Evolutionary conservation across 1,284 basidiomycete genomes (phyloP).

Genomic region (Mycosarcoma maydis): DNA sequence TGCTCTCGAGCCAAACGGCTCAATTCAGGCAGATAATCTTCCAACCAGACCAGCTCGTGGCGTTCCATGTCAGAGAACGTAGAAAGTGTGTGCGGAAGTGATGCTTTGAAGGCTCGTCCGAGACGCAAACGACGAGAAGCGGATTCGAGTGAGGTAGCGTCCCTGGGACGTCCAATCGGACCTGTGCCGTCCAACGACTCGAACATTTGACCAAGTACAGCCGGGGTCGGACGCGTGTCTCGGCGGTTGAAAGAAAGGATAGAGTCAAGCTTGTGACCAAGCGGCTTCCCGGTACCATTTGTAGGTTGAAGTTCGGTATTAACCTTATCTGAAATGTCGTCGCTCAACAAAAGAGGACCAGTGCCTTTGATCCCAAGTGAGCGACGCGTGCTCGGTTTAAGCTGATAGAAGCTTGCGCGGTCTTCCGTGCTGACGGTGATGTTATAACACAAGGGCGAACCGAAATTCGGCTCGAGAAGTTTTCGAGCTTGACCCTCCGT

Average conservation of each 20-base stretch:
- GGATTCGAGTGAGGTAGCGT: slow-evolving; percentile 1
- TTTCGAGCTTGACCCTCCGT: slow-evolving; percentile 7
- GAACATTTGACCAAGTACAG: slow-evolving; percentile 7
- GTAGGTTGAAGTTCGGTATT: not conserved
- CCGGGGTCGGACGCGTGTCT: not conserved
- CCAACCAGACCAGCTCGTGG: slow-evolving; percentile 16
- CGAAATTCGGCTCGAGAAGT: not conserved
- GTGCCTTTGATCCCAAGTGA: slow-evolving; percentile 14
- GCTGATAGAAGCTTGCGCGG: slow-evolving; percentile 1
- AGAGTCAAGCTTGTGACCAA: not conserved
- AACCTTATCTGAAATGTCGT: not conserved
- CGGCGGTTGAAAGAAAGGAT: slow-evolving; percentile 4
- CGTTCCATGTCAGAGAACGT: slow-evolving; percentile 21
- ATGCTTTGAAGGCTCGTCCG: slow-evolving; percentile 16
- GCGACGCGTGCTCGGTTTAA: slow-evolving; percentile 17
- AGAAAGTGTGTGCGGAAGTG: slow-evolving; percentile 8
- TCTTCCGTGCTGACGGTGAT: slow-evolving; percentile 13
- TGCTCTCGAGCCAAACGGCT: slow-evolving; percentile 8
- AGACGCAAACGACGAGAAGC: slow-evolving; percentile 11
- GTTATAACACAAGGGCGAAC: slow-evolving; percentile 1
- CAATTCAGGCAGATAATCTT: slow-evolving; percentile 11
- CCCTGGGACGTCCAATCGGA: slow-evolving; percentile 11
- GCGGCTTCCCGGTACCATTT: not conserved
- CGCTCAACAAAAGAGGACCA: not conserved
- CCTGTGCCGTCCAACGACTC: not conserved